These are phyloP conservation scores for Catenaria anguillulae DNA, from an alignment of 371 early-diverging fungal species.

Conservation along the genomic window DNA sequence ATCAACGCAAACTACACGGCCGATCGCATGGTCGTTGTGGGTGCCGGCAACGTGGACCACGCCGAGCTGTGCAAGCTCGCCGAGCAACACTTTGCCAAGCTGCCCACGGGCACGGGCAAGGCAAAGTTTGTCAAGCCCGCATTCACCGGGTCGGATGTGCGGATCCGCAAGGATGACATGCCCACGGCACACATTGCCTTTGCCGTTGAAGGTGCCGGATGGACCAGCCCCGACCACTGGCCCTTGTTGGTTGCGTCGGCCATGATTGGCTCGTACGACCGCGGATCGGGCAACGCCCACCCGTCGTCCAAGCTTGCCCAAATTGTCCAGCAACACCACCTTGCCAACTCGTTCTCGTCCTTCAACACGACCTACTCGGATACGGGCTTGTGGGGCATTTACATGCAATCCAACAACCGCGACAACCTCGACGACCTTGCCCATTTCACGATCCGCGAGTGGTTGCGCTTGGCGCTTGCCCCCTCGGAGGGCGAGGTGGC, in stretches of 20 bases:
- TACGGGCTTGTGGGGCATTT: slow-evolving; percentile 95
- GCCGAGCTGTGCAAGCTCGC: slow-evolving; percentile 80
- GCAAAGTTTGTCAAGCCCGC: slow-evolving; percentile 35
- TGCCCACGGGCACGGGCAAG: slow-evolving; percentile 31
- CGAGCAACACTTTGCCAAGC: slow-evolving; percentile 67
- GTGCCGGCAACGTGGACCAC: slow-evolving; percentile 87
- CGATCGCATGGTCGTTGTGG: slow-evolving; percentile 89
- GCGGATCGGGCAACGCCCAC: slow-evolving; percentile 72
- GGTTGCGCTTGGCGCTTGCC: slow-evolving; percentile 68
- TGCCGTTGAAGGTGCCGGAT: slow-evolving; percentile 89
- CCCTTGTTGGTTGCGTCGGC: slow-evolving; percentile 84
- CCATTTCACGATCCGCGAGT: slow-evolving; percentile 75
- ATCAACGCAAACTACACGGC: slow-evolving; percentile 85
- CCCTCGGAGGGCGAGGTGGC: slow-evolving; percentile 87
- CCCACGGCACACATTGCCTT: slow-evolving; percentile 88
- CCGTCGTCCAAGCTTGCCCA: slow-evolving; percentile 72
- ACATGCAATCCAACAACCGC: slow-evolving; percentile 70
- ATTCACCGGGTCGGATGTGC: slow-evolving; percentile 79
- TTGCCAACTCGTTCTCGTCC: slow-evolving; percentile 93
- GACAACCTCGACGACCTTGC: slow-evolving; percentile 68
- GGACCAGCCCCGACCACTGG: slow-evolving; percentile 90
- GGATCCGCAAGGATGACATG: slow-evolving; percentile 65
- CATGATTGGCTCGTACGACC: slow-evolving; percentile 92
- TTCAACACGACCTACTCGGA: slow-evolving; percentile 96
- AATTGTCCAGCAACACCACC: slow-evolving; percentile 57